phyloP scores from a whole-genome alignment of 2,329 filamentous ascomycete species.

The Calonectria pteridis region DNA sequence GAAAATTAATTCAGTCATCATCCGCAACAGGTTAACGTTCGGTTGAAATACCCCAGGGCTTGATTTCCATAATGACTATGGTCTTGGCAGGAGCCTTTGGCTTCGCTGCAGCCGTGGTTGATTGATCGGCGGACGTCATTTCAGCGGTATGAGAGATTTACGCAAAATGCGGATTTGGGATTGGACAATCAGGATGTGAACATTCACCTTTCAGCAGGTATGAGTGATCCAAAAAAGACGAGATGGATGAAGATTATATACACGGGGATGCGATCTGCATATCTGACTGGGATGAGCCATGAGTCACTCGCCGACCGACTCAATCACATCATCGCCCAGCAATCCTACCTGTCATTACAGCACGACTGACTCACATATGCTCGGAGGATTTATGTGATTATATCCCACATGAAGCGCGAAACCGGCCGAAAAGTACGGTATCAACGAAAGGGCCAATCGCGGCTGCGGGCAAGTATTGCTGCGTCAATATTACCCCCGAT shows the following conservation, averaged over 20 bases:
- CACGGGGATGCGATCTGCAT: not conserved
- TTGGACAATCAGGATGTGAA: not conserved
- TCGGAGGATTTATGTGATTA: no score
- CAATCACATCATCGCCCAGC: not conserved
- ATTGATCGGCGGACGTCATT: not conserved
- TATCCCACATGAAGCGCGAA: no score
- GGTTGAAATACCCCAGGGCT: not conserved
- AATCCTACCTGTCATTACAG: not conserved
- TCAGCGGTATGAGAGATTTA: not conserved
- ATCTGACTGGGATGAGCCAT: not conserved
- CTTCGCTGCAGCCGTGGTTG: not conserved
- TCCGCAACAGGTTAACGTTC: accelerated
- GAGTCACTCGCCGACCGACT: not conserved
- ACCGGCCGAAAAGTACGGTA: no score
- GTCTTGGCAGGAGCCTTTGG: not conserved
- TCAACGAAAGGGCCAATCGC: no score
- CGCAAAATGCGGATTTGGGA: not conserved
- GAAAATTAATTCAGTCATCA: not conserved
- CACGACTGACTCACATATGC: no score
- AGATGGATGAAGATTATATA: not conserved
- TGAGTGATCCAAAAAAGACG: not conserved
- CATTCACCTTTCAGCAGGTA: not conserved
- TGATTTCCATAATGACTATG: not conserved
- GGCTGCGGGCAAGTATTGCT: no score
- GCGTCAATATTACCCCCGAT: no score